Evolutionary conservation across 371 early-diverging fungal species (phyloP).

Genomic region (Syncephalastrum racemosum): DNA sequence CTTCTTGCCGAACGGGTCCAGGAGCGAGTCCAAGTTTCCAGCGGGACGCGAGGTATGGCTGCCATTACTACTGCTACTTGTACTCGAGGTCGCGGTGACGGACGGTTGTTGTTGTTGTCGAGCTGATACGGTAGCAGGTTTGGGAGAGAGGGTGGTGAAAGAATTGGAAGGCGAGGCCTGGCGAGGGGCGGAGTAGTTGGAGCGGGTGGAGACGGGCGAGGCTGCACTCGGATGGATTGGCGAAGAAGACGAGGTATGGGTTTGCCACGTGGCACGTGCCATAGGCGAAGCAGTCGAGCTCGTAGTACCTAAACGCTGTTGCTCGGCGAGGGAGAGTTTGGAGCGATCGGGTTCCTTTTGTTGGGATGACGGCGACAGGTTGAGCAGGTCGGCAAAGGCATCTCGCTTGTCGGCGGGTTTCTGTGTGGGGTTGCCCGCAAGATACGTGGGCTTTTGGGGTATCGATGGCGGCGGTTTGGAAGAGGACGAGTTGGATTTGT

Average conservation of each 20-base stretch:
- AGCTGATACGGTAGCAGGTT: neutral
- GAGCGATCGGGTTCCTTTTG: constrained; percentile 6
- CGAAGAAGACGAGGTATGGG: constrained; percentile 8
- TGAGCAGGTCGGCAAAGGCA: constrained; percentile 38
- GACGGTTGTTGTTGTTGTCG: constrained; percentile 7
- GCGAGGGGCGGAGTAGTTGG: too few species aligned
- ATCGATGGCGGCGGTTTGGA: constrained; percentile 9
- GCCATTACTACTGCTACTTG: neutral
- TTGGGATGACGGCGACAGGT: constrained; percentile 10
- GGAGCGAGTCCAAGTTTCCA: constrained; percentile 26
- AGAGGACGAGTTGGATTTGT: constrained; percentile 6
- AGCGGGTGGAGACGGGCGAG: too few species aligned
- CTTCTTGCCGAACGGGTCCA: constrained; percentile 33
- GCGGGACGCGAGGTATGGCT: neutral
- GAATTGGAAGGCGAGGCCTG: too few species aligned
- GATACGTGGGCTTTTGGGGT: constrained; percentile 20
- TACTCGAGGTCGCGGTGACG: neutral
- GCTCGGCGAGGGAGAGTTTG: constrained; percentile 26
- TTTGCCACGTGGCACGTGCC: constrained; percentile 5
- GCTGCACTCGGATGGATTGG: neutral
- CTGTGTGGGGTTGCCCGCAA: constrained; percentile 17
- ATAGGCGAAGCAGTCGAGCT: too few species aligned
- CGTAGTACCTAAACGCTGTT: constrained; percentile 13
- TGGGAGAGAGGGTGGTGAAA: neutral
- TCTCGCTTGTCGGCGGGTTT: constrained; percentile 22